Percentiles rank a stretch among this genome's conserved stretches.
Conservation (phyloP, 176 grass and related monocot genomes). For the Cenchrus americanus region DNA sequence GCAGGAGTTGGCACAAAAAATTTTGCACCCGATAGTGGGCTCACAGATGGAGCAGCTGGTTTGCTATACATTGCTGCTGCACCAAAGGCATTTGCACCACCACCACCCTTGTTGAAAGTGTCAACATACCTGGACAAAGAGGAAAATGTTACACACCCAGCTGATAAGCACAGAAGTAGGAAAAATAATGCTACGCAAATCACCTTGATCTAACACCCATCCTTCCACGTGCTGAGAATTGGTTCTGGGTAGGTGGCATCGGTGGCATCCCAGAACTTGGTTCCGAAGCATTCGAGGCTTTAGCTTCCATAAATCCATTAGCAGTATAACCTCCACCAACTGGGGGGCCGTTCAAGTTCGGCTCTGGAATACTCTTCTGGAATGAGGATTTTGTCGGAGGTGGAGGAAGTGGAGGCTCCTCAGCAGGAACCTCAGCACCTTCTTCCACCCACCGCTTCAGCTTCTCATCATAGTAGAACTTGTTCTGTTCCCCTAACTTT, state of each 20-base stretch:
- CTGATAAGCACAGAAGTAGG: background rate
- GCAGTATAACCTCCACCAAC: slow-evolving; percentile 38
- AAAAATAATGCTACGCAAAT: background rate
- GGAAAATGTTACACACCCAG: slow-evolving; percentile 1
- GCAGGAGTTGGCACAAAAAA: slow-evolving; percentile 74
- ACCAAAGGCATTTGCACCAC: slow-evolving; percentile 45
- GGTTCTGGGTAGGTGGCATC: slow-evolving; percentile 84
- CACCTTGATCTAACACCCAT: slow-evolving; percentile 90
- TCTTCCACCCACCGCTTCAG: slow-evolving; percentile 96
- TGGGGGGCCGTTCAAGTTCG: slow-evolving; percentile 50
- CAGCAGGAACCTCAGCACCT: slow-evolving; percentile 63
- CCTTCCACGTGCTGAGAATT: slow-evolving; percentile 80
- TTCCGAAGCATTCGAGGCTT: slow-evolving; percentile 42
- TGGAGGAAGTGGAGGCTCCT: slow-evolving; percentile 69
- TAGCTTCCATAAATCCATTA: slow-evolving; percentile 45
- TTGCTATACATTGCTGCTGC: slow-evolving; percentile 49
- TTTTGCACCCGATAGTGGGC: slow-evolving; percentile 51
- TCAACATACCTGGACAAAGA: slow-evolving; percentile 72
- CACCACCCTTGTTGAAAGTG: slow-evolving; percentile 90
- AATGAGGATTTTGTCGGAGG: slow-evolving; percentile 69
- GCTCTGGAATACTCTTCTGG: slow-evolving; percentile 58
- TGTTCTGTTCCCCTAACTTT: slow-evolving; percentile 86
- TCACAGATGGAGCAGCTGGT: slow-evolving; percentile 57
- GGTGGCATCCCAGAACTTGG: slow-evolving; percentile 61
- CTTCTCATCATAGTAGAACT: slow-evolving; percentile 92